Evolutionary conservation across 768 basidiomycete genomes (phyloP), one percentile per base, ranked within the genome.

Genomic region (Tricholoma furcatifolium): DNA sequence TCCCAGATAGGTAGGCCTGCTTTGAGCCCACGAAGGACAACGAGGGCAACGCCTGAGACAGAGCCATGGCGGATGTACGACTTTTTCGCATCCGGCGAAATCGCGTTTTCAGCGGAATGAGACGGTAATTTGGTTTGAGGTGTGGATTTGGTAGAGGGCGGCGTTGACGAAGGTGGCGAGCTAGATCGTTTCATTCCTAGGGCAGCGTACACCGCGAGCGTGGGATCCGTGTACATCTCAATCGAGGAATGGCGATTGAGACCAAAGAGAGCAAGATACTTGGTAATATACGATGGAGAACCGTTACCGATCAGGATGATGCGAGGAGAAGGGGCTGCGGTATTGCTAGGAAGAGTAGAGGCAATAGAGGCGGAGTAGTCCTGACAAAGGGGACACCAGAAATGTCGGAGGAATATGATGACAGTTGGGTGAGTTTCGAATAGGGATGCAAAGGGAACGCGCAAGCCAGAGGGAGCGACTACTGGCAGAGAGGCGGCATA

Each of bases 311-410:
- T 83, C 59, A 94, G 74, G 43, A 93, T 75, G 40, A 93, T 27
- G 27, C 27, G 27, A 66, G 48, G 83, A 79, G 27, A 87, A 55
- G 67, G 67, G 73, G 73, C n/a, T n/a, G n/a, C 51, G 71, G 65
- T 80, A 56, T 57, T 84, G 66, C 74, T 47, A 2, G 69, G 73
- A 60, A 60, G n/a, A 64, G 67, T 57, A 63, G 70, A 57, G 91
- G 76, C 31, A 83, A 85, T 38, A 81, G 14, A 20, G 21, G 47
- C 74, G 77, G 94, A 83, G 67, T 95, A 97, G 66, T 96, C 93
- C 63, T 93, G 91, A 67, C 90, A 92, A 11, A 84, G 69, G 0
- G 89, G 86, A 63, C 92, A 94, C 88, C 85, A 90, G 70, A 93
- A 93, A 67, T 93, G 90, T 39, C 93, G 77, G 57, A 97, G 86